These are phyloP conservation scores for Penicillium samsonianum DNA, from an alignment of 495 filamentous ascomycete genomes.

Conservation along the genomic window DNA sequence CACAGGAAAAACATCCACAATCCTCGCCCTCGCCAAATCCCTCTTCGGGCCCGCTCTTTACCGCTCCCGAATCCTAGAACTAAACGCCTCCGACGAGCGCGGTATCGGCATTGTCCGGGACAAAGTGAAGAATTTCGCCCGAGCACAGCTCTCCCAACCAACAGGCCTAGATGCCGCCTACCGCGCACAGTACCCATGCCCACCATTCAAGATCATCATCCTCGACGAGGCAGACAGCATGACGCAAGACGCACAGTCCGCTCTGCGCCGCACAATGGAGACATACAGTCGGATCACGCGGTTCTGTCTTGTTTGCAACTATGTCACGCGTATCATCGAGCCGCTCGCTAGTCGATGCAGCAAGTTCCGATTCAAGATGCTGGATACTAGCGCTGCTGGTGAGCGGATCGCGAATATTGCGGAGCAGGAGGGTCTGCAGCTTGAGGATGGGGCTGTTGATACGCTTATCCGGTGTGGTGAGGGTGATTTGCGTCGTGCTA, in stretches of 20 bases:
- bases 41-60: constrained; percentile 96
- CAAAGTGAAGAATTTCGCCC: constrained; percentile 97
- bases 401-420: constrained; percentile 80
- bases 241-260: constrained; percentile 97
- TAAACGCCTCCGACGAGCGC: constrained; percentile 98
- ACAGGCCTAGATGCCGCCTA: constrained; percentile 63
- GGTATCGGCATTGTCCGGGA: constrained; percentile 96
- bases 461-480: constrained; percentile 84
- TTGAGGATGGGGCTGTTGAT: constrained; percentile 79
- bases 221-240: constrained; percentile 97
- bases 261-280: constrained; percentile 94
- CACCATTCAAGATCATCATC: constrained; percentile 97
- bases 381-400: constrained; percentile 80
- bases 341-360: constrained; percentile 86
- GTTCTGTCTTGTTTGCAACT: constrained; percentile 98
- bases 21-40: constrained; percentile 93
- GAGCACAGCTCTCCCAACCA: constrained; percentile 86
- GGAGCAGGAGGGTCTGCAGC: constrained; percentile 64
- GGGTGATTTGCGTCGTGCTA: constrained; percentile 91
- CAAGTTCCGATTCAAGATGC: constrained; percentile 97
- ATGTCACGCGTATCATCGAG: constrained; percentile 97
- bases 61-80: constrained; percentile 90
- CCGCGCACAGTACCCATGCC: constrained; percentile 80
- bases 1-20: constrained; percentile 98
- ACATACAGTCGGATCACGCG: constrained; percentile 94